A percentile compares a stretch with the other conserved stretches of the same genome.
phyloP scores from a whole-genome alignment of 2,329 filamentous ascomycete genomes.

The Neodidymelliopsis sp. region DNA sequence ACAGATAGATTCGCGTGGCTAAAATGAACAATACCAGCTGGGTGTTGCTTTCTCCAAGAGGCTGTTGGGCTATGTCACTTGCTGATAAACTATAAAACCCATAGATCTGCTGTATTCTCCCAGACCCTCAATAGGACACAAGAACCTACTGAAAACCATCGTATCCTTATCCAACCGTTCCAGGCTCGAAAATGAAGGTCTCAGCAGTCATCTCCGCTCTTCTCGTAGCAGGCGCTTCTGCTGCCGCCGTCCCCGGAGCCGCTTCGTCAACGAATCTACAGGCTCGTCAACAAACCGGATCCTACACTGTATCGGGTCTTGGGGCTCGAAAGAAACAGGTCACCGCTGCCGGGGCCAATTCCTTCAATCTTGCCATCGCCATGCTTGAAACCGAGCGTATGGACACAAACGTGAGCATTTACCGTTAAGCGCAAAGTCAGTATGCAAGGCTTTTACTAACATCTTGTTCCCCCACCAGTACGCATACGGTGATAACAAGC shows the following conservation, averaged over 20 bases:
- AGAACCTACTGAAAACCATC: too few relatives aligned
- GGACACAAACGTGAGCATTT: neutral
- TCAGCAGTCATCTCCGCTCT: too few relatives aligned
- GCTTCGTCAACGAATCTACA: neutral
- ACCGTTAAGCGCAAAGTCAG: neutral
- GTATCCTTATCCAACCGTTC: too few relatives aligned
- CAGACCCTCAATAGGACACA: too few relatives aligned
- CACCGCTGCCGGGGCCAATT: slow-evolving; percentile 4
- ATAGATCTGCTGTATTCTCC: too few relatives aligned
- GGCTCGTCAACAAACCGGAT: slow-evolving; percentile 5
- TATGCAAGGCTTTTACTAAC: neutral
- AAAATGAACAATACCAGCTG: too few relatives aligned
- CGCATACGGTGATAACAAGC: slow-evolving; percentile 10
- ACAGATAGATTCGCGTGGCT: too few relatives aligned
- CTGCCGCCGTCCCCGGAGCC: neutral
- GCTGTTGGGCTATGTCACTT: too few relatives aligned
- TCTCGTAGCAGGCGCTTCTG: too few relatives aligned
- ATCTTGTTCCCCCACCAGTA: neutral
- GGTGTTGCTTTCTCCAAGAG: too few relatives aligned
- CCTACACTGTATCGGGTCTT: slow-evolving; percentile 4
- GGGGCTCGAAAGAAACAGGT: slow-evolving; percentile 4
- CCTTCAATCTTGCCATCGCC: slow-evolving; percentile 2
- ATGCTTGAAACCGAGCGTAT: slow-evolving; percentile 6
- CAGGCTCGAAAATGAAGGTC: too few relatives aligned
- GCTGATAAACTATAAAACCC: too few relatives aligned